A percentile compares a stretch with the other conserved stretches of the same genome.
These are phyloP conservation scores for Cyberlindnera amylophila DNA, from an alignment of 805 yeast species.

Conservation along the genomic window DNA sequence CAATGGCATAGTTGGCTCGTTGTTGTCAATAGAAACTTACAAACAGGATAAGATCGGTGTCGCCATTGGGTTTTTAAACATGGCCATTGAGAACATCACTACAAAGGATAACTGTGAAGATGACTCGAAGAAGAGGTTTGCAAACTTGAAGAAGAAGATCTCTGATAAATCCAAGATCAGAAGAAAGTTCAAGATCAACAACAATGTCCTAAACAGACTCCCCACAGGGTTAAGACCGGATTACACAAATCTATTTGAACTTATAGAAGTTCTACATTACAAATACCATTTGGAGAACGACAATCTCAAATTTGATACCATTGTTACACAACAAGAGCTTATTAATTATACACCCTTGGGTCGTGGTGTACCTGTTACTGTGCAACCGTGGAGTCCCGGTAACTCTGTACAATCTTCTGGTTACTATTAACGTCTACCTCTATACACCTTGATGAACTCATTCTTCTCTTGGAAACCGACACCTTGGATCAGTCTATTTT, in stretches of 20 bases:
- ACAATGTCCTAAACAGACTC: conserved; percentile 7
- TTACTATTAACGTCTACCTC: conserved; percentile 15
- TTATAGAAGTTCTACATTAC: conserved; percentile 35
- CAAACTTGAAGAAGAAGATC: conserved; percentile 19
- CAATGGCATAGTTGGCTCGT: conserved; percentile 41
- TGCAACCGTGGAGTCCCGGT: conserved; percentile 22
- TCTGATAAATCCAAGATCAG: conserved; percentile 18
- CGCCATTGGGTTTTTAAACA: conserved; percentile 43
- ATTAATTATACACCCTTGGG: conserved; percentile 23
- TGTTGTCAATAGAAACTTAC: conserved; percentile 42
- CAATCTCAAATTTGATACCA: conserved; percentile 23
- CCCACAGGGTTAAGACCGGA: conserved; percentile 28
- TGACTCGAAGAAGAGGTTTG: conserved; percentile 1
- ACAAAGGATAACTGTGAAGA: conserved; percentile 4
- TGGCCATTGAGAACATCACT: conserved; percentile 32
- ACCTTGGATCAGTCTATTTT: conserved; percentile 41
- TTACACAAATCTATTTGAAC: conserved; percentile 37
- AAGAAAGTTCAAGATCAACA: conserved; percentile 8
- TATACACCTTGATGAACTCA: conserved; percentile 37
- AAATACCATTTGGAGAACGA: conserved; percentile 42
- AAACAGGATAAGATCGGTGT: conserved; percentile 42
- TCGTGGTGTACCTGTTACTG: conserved; percentile 22
- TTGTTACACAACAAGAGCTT: conserved; percentile 10
- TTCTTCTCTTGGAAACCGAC: conserved; percentile 41
- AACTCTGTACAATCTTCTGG: too few species aligned